A percentile compares a stretch with the other conserved stretches of the same genome.
These are phyloP conservation scores for Knoxia roxburghii DNA, from an alignment of 257 asterid genomes.

Conservation along the genomic window DNA sequence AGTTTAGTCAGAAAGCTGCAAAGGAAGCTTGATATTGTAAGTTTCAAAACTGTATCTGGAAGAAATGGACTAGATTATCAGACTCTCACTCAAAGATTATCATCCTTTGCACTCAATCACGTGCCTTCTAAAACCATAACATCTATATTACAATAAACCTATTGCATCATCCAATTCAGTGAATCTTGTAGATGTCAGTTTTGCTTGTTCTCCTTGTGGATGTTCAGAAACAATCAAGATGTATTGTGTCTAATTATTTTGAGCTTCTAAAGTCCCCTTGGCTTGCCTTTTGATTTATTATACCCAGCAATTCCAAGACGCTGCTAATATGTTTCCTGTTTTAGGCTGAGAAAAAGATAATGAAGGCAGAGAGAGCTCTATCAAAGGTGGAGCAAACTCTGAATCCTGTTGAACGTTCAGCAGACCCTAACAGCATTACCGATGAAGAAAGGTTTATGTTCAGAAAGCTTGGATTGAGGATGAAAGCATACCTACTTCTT, in stretches of 20 bases:
- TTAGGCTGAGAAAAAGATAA: slow-evolving; percentile 74
- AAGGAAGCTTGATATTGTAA: slow-evolving; percentile 66
- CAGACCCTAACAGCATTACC: slow-evolving; percentile 65
- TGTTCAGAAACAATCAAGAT: not conserved
- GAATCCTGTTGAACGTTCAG: slow-evolving; percentile 53
- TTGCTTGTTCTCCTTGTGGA: not conserved
- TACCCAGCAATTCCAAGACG: not conserved
- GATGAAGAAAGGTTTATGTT: slow-evolving; percentile 98
- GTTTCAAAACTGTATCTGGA: slow-evolving; percentile 23
- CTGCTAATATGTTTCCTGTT: slow-evolving; percentile 12
- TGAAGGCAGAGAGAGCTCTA: slow-evolving; percentile 70
- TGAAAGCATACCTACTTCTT: slow-evolving; percentile 96
- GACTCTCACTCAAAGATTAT: not conserved
- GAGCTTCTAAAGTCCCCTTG: not conserved
- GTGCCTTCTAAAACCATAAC: not conserved
- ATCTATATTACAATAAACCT: not conserved
- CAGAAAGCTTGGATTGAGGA: slow-evolving; percentile 91
- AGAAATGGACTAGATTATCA: not conserved
- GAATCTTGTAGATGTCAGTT: not conserved
- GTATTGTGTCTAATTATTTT: not conserved
- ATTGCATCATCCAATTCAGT: not conserved
- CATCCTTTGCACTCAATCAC: not conserved
- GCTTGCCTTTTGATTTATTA: not conserved
- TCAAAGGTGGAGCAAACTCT: slow-evolving; percentile 76
- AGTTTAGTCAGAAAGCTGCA: slow-evolving; percentile 79